Percentiles rank a stretch among this genome's conserved stretches.
phyloP scores from a whole-genome alignment of 768 basidiomycete species.

The Pleurotus tuoliensis region DNA sequence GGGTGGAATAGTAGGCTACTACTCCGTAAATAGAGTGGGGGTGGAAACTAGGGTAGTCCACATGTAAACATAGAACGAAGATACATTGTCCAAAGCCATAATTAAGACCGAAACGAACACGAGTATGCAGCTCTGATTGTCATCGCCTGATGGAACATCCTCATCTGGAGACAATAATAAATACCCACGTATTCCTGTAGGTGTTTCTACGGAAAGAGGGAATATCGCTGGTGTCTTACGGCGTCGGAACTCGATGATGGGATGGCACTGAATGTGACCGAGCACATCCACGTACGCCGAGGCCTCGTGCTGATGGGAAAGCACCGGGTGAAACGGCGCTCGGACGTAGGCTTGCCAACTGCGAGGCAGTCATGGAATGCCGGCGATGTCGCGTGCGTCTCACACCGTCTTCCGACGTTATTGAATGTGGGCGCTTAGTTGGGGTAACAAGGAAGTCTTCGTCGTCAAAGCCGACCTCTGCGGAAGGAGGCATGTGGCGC shows the following conservation, averaged over 20 bases:
- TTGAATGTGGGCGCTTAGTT: slow-evolving; percentile 36
- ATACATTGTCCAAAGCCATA: background rate
- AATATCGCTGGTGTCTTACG: background rate
- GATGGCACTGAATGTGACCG: slow-evolving; percentile 1
- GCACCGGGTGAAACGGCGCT: background rate
- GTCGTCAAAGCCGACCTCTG: background rate
- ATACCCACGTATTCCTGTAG: background rate
- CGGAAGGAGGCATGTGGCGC: background rate
- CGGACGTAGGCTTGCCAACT: background rate
- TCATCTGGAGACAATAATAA: background rate
- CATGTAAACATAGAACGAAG: background rate
- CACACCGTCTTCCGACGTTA: slow-evolving; percentile 28
- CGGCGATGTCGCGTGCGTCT: slow-evolving; percentile 18
- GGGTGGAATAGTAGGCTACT: no score
- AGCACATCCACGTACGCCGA: background rate
- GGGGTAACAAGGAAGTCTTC: slow-evolving; percentile 13
- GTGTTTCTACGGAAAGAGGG: background rate
- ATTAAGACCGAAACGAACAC: no score
- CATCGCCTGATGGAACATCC: background rate
- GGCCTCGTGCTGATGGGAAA: background rate
- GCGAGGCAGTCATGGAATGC: slow-evolving; percentile 7
- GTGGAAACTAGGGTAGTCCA: background rate
- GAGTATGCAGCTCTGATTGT: no score
- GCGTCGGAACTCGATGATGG: background rate
- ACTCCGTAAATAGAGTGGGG: background rate